These are phyloP conservation scores for Exophiala oligosperma DNA, from an alignment of 2,329 filamentous ascomycete species.

Conservation along the genomic window DNA sequence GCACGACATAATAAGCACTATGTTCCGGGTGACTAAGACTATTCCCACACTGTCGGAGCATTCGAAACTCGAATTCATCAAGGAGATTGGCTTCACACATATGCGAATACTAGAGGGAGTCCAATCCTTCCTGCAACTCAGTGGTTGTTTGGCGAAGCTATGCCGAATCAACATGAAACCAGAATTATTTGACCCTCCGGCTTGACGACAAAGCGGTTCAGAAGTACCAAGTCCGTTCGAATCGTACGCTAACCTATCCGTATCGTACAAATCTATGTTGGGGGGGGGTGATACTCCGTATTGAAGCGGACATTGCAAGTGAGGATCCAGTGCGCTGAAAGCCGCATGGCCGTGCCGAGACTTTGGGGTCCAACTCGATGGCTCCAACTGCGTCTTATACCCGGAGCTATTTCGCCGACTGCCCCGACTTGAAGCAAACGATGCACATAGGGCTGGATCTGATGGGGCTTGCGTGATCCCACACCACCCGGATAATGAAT, in stretches of 20 bases:
- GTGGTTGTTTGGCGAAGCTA: slow-evolving; percentile 85
- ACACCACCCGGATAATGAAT: background rate
- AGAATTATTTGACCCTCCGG: slow-evolving; percentile 64
- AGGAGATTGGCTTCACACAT: slow-evolving; percentile 97
- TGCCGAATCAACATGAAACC: slow-evolving; percentile 98
- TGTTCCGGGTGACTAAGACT: slow-evolving; percentile 98
- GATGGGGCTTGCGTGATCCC: background rate
- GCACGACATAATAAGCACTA: slow-evolving; percentile 97
- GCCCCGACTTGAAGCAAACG: background rate
- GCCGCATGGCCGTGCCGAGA: too few relatives aligned
- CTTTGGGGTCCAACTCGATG: too few relatives aligned
- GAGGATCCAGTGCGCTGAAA: too few relatives aligned
- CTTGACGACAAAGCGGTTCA: background rate
- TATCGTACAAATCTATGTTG: too few relatives aligned
- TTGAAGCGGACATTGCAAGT: too few relatives aligned
- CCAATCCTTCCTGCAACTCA: slow-evolving; percentile 89
- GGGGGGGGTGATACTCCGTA: too few relatives aligned
- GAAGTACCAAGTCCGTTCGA: too few relatives aligned
- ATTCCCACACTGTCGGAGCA: slow-evolving; percentile 91
- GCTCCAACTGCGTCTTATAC: background rate
- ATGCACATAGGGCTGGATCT: background rate
- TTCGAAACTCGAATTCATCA: slow-evolving; percentile 94
- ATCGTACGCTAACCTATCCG: too few relatives aligned
- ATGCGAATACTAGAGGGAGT: slow-evolving; percentile 99
- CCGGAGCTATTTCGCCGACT: background rate